phyloP scores from a whole-genome alignment of 768 basidiomycete genomes.

The Rhizopogon vulgaris region DNA sequence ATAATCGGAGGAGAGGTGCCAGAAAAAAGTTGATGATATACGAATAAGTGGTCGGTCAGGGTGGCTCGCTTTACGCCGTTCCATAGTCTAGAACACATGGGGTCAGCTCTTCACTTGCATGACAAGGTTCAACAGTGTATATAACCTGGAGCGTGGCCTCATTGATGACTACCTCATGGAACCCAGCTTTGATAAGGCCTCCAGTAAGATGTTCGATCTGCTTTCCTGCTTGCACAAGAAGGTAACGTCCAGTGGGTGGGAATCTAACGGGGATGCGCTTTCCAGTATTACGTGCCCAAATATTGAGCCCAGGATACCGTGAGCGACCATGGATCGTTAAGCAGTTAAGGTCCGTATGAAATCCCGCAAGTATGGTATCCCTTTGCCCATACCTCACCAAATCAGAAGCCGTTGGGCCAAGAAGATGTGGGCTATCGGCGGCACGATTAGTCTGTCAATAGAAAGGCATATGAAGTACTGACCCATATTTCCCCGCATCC shows the following conservation, averaged over 20 bases:
- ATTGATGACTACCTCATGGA: conserved; percentile 92
- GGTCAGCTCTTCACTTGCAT: not conserved
- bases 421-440: conserved; percentile 62
- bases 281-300: conserved; percentile 94
- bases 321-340: conserved; percentile 88
- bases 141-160: conserved; percentile 66
- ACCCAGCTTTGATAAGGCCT: conserved; percentile 87
- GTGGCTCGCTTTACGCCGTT: conserved; percentile 46
- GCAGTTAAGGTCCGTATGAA: conserved; percentile 93
- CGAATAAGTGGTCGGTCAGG: conserved; percentile 84
- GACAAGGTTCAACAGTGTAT: not conserved
- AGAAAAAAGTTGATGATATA: conserved; percentile 97
- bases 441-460: not conserved
- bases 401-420: conserved; percentile 93
- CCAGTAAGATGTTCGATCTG: conserved; percentile 86
- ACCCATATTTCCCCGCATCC: conserved; percentile 84
- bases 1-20: conserved; percentile 85
- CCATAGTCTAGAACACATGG: conserved; percentile 45
- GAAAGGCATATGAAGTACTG: conserved; percentile 16
- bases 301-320: conserved; percentile 81
- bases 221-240: conserved; percentile 94
- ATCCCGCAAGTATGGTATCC: conserved; percentile 87
- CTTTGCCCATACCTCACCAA: conserved; percentile 70
- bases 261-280: conserved; percentile 86
- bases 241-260: conserved; percentile 68